phyloP scores from a whole-genome alignment of 2,329 filamentous ascomycete genomes.

The Cucurbitaria berberidis region DNA sequence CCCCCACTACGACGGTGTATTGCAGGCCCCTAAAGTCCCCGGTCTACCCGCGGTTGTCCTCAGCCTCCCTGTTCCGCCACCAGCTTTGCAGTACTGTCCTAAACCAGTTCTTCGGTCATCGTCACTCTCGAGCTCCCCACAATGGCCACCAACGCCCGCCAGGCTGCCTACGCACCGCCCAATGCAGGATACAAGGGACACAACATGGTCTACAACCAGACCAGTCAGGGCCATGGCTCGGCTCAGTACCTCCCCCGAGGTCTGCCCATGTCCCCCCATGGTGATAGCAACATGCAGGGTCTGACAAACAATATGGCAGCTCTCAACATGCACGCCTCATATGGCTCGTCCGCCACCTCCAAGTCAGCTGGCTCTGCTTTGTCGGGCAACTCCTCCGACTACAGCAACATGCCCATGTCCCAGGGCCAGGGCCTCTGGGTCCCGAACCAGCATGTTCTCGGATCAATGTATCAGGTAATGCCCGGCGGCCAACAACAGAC shows the following conservation, averaged over 20 bases:
- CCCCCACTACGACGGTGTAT: slow-evolving; percentile 15
- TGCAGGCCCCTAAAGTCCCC: slow-evolving; percentile 12
- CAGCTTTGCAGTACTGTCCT: slow-evolving; percentile 1
- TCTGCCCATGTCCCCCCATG: slow-evolving; percentile 41
- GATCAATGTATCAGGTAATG: slow-evolving; percentile 45
- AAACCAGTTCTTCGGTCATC: slow-evolving; percentile 2
- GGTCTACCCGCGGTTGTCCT: slow-evolving; percentile 8
- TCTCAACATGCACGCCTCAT: slow-evolving; percentile 45
- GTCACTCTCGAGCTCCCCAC: slow-evolving; percentile 6
- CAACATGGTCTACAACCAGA: slow-evolving; percentile 39
- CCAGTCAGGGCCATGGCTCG: slow-evolving; percentile 37
- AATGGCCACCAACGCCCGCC: slow-evolving; percentile 43
- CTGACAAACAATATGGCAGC: slow-evolving; percentile 46
- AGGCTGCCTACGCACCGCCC: slow-evolving; percentile 36
- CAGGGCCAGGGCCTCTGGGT: slow-evolving; percentile 49
- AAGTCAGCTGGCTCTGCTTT: slow-evolving; percentile 43
- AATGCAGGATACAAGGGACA: slow-evolving; percentile 40
- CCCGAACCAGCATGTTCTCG: slow-evolving; percentile 44
- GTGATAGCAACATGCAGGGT: slow-evolving; percentile 39
- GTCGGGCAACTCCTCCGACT: slow-evolving; percentile 44
- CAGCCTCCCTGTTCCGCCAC: slow-evolving; percentile 2
- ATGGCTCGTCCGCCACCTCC: slow-evolving; percentile 38
- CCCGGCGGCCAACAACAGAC: slow-evolving; percentile 40
- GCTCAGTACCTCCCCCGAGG: slow-evolving; percentile 46
- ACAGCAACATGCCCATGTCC: slow-evolving; percentile 38